Evolutionary conservation across 805 yeast species (phyloP), one percentile per base, ranked within the genome.

Genomic region (Isabelozyma heimii): DNA sequence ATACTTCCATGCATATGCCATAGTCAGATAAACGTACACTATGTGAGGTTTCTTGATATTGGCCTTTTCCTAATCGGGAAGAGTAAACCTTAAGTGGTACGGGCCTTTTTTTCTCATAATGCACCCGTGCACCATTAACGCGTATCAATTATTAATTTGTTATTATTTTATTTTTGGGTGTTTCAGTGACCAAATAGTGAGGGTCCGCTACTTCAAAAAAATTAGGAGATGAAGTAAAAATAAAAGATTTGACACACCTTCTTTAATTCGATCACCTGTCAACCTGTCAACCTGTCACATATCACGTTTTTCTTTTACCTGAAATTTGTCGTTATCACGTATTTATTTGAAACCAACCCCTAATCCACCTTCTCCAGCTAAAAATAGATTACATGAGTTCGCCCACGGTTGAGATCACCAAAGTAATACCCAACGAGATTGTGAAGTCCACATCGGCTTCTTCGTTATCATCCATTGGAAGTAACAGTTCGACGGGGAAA

Each of bases 381-480:
- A 9, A 30, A 30, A 30, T 13, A 30, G 35, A 30, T 6, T 30
- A 30, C 3, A 30, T 30, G 35, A 30, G n/a, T 30, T 30, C 35
- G 4, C 35, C 35, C 35, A 30, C 35, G n/a, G n/a, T 30, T 10
- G n/a, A 30, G n/a, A 13, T 30, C 35, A 30, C 35, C n/a, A 30
- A 30, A 13, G 35, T 30, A 13, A 30, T 13, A 9, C 10, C 35
- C 8, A 13, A 30, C 35, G 42, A 10, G 15, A 17, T 40, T 28
- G 17, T 17, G 12, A 40, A 40, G 17, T 40, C 42, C n/a, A 27
- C 37, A 12, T 57, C 62, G n/a, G 51, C 51, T 20, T 60, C 66
- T 20, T 60, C 66, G 3, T 45, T 63, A 37, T 62, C 66, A 8
- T 61, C 66, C 10, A 52, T 55, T 10, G 56, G 55, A 27, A 55